Conservation (phyloP, 2,329 filamentous ascomycete genomes). For the Tolypocladium ovalisporum region DNA sequence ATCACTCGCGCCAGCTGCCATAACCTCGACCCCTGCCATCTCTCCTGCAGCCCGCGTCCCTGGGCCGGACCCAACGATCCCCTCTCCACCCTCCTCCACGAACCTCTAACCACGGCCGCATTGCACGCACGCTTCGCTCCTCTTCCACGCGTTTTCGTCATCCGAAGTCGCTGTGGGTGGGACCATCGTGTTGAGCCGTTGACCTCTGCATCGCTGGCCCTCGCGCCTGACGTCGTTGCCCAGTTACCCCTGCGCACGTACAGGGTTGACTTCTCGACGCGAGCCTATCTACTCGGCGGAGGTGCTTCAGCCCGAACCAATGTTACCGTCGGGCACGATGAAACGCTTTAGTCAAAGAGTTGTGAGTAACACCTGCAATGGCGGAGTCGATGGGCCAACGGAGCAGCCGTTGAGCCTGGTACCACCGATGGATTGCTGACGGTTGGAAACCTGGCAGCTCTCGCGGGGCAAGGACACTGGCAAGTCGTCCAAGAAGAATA, state of each 20-base stretch:
- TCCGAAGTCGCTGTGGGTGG: neutral
- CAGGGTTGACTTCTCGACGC: slow-evolving; percentile 6
- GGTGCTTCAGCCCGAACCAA: neutral
- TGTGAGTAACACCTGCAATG: slow-evolving; percentile 11
- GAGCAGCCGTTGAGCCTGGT: slow-evolving; percentile 5
- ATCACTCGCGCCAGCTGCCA: neutral
- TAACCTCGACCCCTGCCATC: neutral
- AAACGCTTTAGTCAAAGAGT: slow-evolving; percentile 97
- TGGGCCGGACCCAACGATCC: neutral
- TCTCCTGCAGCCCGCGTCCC: neutral
- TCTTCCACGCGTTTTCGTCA: neutral
- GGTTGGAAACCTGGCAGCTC: slow-evolving; percentile 48
- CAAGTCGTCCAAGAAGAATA: slow-evolving; percentile 72
- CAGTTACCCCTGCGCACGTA: slow-evolving; percentile 14
- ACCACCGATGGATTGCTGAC: neutral
- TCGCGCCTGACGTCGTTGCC: slow-evolving; percentile 20
- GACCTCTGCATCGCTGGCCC: neutral
- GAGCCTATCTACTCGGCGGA: neutral
- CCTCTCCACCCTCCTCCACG: neutral
- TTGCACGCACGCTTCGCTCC: neutral
- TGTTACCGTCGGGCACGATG: slow-evolving; percentile 31
- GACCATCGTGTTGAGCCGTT: neutral
- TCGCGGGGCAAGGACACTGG: slow-evolving; percentile 78
- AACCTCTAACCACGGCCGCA: neutral
- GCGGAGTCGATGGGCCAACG: slow-evolving; percentile 15